These are phyloP conservation scores for Cornus kousa DNA, from an alignment of 148 eudicot genomes.

Conservation along the genomic window DNA sequence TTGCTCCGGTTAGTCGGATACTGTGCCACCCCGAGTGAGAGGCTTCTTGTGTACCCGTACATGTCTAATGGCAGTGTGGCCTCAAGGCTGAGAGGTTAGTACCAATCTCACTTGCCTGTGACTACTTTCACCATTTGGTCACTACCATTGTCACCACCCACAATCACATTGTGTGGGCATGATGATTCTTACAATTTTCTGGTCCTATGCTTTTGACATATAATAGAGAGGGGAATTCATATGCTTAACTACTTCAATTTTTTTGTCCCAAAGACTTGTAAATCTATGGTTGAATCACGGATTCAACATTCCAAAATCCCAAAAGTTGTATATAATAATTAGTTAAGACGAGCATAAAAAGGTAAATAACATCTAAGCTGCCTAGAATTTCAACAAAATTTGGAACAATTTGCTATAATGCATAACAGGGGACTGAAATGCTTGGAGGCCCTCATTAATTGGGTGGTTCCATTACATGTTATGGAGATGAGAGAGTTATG, in stretches of 20 bases:
- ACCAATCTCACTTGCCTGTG: background rate
- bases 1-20: constrained; percentile 81
- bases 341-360: background rate
- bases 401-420: background rate
- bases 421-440: background rate
- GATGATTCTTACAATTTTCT: background rate
- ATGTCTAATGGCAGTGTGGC: constrained; percentile 99
- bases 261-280: background rate
- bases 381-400: background rate
- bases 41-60: constrained; percentile 91
- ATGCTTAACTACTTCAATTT: background rate
- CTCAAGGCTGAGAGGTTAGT: constrained; percentile 82
- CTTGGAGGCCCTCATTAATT: background rate
- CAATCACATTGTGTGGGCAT: background rate
- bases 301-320: background rate
- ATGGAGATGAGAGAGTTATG: background rate
- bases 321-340: too few relatives aligned
- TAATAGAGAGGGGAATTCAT: background rate
- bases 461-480: background rate
- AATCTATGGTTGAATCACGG: background rate
- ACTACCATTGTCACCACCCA: background rate
- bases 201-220: constrained; percentile 5
- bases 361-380: too few relatives aligned
- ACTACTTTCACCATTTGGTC: background rate
- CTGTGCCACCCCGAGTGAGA: constrained; percentile 74